Evolutionary conservation across 768 basidiomycete species (phyloP).

Genomic region (Mrakia gelida): DNA sequence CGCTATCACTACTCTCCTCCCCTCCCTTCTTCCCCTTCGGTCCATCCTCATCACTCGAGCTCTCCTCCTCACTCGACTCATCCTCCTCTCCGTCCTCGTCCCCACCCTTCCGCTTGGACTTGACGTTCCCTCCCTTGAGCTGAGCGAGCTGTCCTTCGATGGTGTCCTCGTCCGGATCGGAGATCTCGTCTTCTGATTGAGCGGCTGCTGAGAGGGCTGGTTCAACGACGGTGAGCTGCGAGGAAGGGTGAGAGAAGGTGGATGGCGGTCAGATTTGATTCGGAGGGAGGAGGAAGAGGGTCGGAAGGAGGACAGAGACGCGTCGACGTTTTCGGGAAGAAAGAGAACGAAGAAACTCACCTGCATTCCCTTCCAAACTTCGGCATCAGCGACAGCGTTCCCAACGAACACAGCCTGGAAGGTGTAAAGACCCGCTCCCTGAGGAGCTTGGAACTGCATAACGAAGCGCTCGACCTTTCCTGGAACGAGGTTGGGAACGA

Average conservation of each 20-base stretch:
- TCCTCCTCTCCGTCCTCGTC: conserved; percentile 52
- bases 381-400: conserved; percentile 84
- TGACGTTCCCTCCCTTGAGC: conserved; percentile 84
- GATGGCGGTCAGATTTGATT: background rate
- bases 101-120: conserved; percentile 56
- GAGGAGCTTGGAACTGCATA: conserved; percentile 92
- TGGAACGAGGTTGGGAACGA: conserved; percentile 42
- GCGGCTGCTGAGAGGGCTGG: conserved; percentile 54
- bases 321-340: conserved; percentile 2
- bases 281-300: too few species aligned
- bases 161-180: conserved; percentile 94
- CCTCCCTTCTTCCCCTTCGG: conserved; percentile 28
- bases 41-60: conserved; percentile 43
- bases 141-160: conserved; percentile 96
- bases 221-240: conserved; percentile 78
- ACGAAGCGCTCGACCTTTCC: conserved; percentile 57
- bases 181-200: conserved; percentile 80
- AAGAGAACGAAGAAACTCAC: conserved; percentile 50
- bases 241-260: background rate
- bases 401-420: conserved; percentile 83
- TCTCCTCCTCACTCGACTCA: conserved; percentile 50
- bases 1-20: conserved; percentile 19
- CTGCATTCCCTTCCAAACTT: conserved; percentile 63
- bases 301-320: too few species aligned
- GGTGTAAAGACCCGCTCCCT: conserved; percentile 71